A percentile compares a stretch with the other conserved stretches of the same genome.
These are phyloP conservation scores for Daphne laureola DNA, from an alignment of 441 rosid species.

Conservation along the genomic window DNA sequence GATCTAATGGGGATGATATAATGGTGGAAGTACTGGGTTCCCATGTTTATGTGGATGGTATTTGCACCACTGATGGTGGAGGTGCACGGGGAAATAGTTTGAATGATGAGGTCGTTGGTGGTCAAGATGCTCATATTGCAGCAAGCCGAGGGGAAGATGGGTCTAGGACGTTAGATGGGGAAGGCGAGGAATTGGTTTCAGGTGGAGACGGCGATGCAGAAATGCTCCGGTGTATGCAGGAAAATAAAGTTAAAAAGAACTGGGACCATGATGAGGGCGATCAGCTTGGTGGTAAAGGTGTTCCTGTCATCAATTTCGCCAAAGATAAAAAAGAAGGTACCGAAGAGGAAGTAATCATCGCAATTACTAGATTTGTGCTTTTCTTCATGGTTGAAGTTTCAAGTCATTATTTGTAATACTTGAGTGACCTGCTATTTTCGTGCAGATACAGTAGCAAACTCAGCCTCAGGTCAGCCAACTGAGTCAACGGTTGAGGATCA, in stretches of 20 bases:
- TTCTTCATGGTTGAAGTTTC: conserved; percentile 32
- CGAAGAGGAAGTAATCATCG: not conserved
- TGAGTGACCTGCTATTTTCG: conserved; percentile 25
- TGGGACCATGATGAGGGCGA: conserved; percentile 7
- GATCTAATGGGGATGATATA: conserved; percentile 27
- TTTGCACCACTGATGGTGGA: conserved; percentile 22
- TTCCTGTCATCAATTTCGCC: conserved; percentile 2
- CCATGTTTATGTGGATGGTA: conserved; percentile 38
- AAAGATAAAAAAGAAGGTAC: conserved; percentile 15
- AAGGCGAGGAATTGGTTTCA: conserved; percentile 7
- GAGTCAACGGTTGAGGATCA: conserved; percentile 20
- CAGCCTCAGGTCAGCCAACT: conserved; percentile 18
- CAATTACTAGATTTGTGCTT: conserved; percentile 18
- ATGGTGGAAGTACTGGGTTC: conserved; percentile 41
- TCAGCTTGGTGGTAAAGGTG: conserved; percentile 12
- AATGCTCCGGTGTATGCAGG: conserved; percentile 3
- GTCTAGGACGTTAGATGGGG: conserved; percentile 5
- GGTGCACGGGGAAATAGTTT: conserved; percentile 21
- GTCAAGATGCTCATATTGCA: conserved; percentile 6
- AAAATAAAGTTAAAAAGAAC: not conserved
- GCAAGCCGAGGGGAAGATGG: conserved; percentile 16
- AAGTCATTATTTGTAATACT: conserved; percentile 25
- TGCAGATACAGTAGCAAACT: conserved; percentile 28
- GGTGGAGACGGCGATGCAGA: conserved; percentile 6
- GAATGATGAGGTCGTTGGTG: conserved; percentile 17